Percentiles rank a stretch among this genome's conserved stretches.
Conservation (phyloP, 352 stramenopile species). For the Pythium volutum region DNA sequence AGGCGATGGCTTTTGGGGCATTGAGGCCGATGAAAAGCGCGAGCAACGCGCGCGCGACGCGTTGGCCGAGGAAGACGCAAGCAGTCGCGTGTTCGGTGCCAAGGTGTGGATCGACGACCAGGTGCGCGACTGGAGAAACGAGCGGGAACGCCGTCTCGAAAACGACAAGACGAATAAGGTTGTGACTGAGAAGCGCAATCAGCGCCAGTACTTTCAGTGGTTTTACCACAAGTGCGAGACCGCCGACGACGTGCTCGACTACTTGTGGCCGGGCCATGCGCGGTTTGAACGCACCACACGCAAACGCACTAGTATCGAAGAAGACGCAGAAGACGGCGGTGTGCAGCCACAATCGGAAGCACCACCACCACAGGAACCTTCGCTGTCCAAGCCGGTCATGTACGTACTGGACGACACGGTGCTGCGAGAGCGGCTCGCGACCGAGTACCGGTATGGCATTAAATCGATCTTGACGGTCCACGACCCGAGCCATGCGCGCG, state of each 20-base stretch:
- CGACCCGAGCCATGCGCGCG: conserved; percentile 31
- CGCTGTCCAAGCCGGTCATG: conserved; percentile 1
- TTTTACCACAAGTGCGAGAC: conserved; percentile 55
- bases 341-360: not conserved
- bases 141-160: conserved; percentile 22
- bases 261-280: conserved; percentile 45
- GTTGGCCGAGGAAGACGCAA: conserved; percentile 37
- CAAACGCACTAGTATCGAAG: too few species aligned
- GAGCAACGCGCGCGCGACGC: conserved; percentile 30
- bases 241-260: conserved; percentile 53
- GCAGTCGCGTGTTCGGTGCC: conserved; percentile 34
- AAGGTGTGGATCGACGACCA: conserved; percentile 29
- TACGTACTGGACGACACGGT: conserved; percentile 60
- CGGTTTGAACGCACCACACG: conserved; percentile 25
- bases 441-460: conserved; percentile 40
- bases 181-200: conserved; percentile 37
- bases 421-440: conserved; percentile 37
- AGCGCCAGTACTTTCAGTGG: conserved; percentile 54
- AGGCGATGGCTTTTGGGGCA: conserved; percentile 58
- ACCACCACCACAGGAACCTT: not conserved
- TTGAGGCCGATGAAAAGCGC: conserved; percentile 46
- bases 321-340: not conserved
- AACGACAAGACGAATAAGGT: conserved; percentile 21
- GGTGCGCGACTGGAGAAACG: conserved; percentile 31
- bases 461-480: conserved; percentile 58